phyloP scores from a whole-genome alignment of 106 monocot species.

The Agapanthus africanus region DNA sequence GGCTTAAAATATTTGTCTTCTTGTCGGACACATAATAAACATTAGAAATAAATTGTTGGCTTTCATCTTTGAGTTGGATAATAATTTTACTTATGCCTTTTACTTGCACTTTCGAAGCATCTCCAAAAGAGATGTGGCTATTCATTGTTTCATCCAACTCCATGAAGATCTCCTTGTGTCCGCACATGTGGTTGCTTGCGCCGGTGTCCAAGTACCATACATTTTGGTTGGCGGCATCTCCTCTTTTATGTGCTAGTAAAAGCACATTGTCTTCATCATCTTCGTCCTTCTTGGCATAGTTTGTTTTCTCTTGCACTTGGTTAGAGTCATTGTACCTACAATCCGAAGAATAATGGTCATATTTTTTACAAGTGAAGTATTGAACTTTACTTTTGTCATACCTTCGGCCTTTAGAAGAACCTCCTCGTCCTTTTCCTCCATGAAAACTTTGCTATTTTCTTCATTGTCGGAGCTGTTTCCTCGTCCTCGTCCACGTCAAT shows the following conservation, averaged over 20 bases:
- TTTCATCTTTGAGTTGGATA: constrained; percentile 9
- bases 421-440: neutral
- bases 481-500: no score
- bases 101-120: neutral
- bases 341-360: neutral
- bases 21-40: constrained; percentile 8
- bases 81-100: constrained; percentile 5
- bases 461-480: no score
- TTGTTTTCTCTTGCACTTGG: neutral
- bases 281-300: neutral
- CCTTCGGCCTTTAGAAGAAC: neutral
- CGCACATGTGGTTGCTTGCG: neutral
- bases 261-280: neutral
- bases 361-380: neutral
- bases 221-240: neutral
- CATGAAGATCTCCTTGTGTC: neutral
- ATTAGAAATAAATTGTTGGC: constrained; percentile 11
- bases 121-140: constrained; percentile 5
- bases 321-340: neutral
- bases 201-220: neutral
- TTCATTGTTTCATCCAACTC: neutral
- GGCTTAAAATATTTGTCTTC: constrained; percentile 4
- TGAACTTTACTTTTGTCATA: neutral
- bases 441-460: no score
- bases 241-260: neutral